Evolutionary conservation across 1,139 yeast species (phyloP).

Genomic region (Entelexis sorbosivorans): DNA sequence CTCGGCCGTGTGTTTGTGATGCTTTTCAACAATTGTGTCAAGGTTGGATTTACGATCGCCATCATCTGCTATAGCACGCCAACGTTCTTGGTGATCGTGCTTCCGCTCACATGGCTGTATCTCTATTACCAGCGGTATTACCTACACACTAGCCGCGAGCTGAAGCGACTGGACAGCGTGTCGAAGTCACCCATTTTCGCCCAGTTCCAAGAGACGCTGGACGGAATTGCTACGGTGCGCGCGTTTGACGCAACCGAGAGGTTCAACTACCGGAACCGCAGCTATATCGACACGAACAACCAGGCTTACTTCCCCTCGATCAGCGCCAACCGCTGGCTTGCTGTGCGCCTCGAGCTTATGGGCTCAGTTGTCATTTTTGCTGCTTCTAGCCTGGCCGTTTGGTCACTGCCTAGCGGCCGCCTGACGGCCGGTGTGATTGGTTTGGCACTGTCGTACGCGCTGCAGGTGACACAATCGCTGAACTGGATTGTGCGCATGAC

Average conservation of each 20-base stretch:
- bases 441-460: constrained; percentile 80
- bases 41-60: constrained; percentile 68
- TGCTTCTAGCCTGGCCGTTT: constrained; percentile 70
- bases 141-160: constrained; percentile 78
- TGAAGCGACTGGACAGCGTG: constrained; percentile 82
- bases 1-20: constrained; percentile 74
- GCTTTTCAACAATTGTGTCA: constrained; percentile 62
- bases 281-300: constrained; percentile 74
- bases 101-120: constrained; percentile 65
- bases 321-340: constrained; percentile 93
- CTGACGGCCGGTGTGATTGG: constrained; percentile 88
- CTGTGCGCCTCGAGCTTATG: constrained; percentile 79
- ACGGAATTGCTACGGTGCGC: constrained; percentile 80
- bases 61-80: constrained; percentile 85
- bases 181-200: constrained; percentile 92
- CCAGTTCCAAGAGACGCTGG: constrained; percentile 90
- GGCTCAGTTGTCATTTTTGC: constrained; percentile 81
- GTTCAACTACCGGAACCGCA: constrained; percentile 61
- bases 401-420: constrained; percentile 53
- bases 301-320: constrained; percentile 89
- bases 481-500: constrained; percentile 98
- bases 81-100: constrained; percentile 60
- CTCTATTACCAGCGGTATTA: constrained; percentile 81
- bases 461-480: constrained; percentile 83
- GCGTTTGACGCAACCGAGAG: constrained; percentile 73